Conservation (phyloP, 176 grass and related monocot species). For the Cymbopogon citratus region DNA sequence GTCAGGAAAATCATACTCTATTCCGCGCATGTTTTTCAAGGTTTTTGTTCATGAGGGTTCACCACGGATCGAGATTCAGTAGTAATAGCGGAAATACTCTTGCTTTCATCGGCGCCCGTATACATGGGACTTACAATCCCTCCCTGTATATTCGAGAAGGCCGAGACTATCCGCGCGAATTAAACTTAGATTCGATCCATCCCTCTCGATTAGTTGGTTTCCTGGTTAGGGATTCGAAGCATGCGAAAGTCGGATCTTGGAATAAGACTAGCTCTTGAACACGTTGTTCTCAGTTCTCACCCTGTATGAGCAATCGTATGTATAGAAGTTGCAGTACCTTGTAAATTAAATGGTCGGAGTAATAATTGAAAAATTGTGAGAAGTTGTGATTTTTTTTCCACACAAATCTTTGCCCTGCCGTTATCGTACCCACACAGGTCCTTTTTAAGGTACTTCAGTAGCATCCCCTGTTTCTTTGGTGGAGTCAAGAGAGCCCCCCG, state of each 20-base stretch:
- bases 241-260: neutral
- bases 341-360: neutral
- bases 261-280: neutral
- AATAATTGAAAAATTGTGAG: neutral
- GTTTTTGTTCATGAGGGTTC: too few species aligned
- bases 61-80: too few species aligned
- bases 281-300: neutral
- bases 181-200: neutral
- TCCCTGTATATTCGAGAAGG: too few species aligned
- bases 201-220: neutral
- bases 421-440: neutral
- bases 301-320: neutral
- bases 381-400: neutral
- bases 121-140: too few species aligned
- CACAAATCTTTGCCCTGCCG: neutral
- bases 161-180: neutral
- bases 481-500: neutral
- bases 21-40: too few species aligned
- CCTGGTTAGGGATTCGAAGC: neutral
- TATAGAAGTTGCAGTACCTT: neutral
- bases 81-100: too few species aligned
- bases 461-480: neutral
- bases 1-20: too few species aligned
- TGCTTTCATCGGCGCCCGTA: too few species aligned
- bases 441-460: neutral